These are phyloP conservation scores for Blastomyces gilchristii DNA, from an alignment of 2,329 filamentous ascomycete species.

Conservation along the genomic window DNA sequence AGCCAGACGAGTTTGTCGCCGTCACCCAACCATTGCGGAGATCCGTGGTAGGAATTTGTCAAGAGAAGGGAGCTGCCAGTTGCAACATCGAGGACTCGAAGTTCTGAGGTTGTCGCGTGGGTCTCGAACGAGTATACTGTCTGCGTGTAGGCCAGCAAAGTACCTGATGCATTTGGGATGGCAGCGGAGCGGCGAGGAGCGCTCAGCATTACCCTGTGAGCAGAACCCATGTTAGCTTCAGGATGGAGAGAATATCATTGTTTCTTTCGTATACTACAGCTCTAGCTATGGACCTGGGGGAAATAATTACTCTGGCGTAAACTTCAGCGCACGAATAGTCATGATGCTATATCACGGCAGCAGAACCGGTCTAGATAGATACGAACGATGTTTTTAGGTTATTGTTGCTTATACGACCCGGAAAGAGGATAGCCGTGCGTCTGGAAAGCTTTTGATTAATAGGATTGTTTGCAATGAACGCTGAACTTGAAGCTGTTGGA, in stretches of 20 bases:
- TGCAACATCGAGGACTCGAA: slow-evolving; percentile 36
- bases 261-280: not conserved
- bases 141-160: slow-evolving; percentile 39
- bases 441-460: too few species aligned
- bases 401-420: not conserved
- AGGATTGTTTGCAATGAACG: not conserved
- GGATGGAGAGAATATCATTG: not conserved
- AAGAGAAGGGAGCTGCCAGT: slow-evolving; percentile 33
- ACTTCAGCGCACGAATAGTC: slow-evolving; percentile 33
- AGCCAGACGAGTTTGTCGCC: slow-evolving; percentile 38
- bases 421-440: not conserved
- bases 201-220: slow-evolving; percentile 35
- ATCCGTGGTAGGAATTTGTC: slow-evolving; percentile 36
- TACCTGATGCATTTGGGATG: slow-evolving; percentile 38
- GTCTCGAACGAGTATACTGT: slow-evolving; percentile 42
- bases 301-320: slow-evolving; percentile 33
- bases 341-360: slow-evolving; percentile 19
- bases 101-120: slow-evolving; percentile 38
- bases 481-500: not conserved
- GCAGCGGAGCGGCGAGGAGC: slow-evolving; percentile 39
- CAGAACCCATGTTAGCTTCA: not conserved
- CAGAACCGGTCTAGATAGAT: not conserved
- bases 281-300: not conserved
- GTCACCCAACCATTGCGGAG: slow-evolving; percentile 39
- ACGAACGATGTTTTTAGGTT: not conserved